Conservation (phyloP, 2,329 filamentous ascomycete species). For the Xylaria sp. region DNA sequence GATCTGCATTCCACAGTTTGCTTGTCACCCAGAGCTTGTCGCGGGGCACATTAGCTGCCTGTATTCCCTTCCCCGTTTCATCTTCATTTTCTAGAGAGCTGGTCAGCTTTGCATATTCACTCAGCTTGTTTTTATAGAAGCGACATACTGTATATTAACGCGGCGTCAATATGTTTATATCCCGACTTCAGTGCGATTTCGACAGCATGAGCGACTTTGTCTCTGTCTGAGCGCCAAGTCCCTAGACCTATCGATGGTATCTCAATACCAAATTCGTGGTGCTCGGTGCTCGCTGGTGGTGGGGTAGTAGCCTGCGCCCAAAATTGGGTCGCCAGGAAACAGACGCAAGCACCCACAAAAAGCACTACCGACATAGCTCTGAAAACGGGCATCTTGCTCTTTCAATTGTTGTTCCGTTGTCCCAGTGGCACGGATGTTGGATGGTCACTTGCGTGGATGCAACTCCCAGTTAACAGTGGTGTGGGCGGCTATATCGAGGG, state of each 20-base stretch:
- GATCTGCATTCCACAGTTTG: constrained; percentile 50
- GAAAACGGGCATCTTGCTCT: constrained; percentile 20
- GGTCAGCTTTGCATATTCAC: constrained; percentile 11
- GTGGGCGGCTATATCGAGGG: background rate
- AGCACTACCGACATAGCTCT: constrained; percentile 17
- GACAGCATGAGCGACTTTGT: constrained; percentile 48
- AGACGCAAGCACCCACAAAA: constrained; percentile 24
- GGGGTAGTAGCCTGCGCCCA: background rate
- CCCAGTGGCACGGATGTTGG: background rate
- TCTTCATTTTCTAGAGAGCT: constrained; percentile 57
- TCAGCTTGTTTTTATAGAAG: background rate
- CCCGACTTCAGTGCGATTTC: constrained; percentile 47
- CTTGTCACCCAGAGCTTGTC: constrained; percentile 65
- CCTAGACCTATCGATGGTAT: constrained; percentile 49
- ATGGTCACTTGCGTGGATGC: background rate
- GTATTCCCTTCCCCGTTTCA: constrained; percentile 60
- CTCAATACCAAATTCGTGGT: constrained; percentile 17
- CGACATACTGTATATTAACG: constrained; percentile 46
- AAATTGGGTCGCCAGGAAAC: constrained; percentile 14
- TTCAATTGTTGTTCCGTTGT: background rate
- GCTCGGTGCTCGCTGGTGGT: constrained; percentile 32
- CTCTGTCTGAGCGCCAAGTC: constrained; percentile 48
- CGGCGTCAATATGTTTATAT: constrained; percentile 49
- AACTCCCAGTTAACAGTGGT: background rate
- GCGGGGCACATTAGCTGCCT: constrained; percentile 59